Evolutionary conservation across 2,329 filamentous ascomycete genomes (phyloP), one percentile per base, ranked within the genome.

Genomic region (Daldinia eschscholtzii): DNA sequence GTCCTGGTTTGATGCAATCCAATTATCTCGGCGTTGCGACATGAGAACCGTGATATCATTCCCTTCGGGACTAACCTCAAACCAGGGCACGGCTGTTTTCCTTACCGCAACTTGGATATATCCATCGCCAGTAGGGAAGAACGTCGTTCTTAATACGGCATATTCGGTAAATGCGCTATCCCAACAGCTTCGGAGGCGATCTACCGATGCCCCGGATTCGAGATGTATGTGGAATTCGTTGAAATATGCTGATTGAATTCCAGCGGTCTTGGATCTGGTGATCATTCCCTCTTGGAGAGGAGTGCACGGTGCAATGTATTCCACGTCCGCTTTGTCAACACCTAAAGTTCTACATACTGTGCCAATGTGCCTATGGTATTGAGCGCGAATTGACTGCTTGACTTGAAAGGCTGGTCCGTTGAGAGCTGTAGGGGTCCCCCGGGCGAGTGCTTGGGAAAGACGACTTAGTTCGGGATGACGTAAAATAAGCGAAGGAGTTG

Each of bases 261-360:
- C 88, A 9, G 88, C 76, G 0, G 80, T 86, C 41, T 92, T 77
- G 26, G 89, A 90, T 56, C 89, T 87, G 5, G 91, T 91, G 57
- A 97, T 88, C 83, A 98, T 95, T 0, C 94, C 94, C 77, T 95
- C 89, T 75, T 98, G 94, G 0, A 97, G 82, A 0, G 94, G 88
- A 0, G 94, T 97, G 76, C 94, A 97, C 3, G 94, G 94, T 0
- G 89, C 89, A 58, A 97, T 87, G 65, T 88, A 87, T 75, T 96
- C 91, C 9, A 97, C 86, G 1, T 89, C 82, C 5, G 80, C 76
- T 1, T 82, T 78, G 0, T 81, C 74, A 1, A 91, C 70, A 0
- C 80, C 79, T 0, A 97, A 81, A 3, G 82, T 79, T 6, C 82
- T 82, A 18, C 87, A 87, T 6, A 87, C 84, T 6, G 79, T 72